A percentile compares a stretch with the other conserved stretches of the same genome.
phyloP scores from a whole-genome alignment of 768 basidiomycete genomes.

The Cyclocybe cylindracea region DNA sequence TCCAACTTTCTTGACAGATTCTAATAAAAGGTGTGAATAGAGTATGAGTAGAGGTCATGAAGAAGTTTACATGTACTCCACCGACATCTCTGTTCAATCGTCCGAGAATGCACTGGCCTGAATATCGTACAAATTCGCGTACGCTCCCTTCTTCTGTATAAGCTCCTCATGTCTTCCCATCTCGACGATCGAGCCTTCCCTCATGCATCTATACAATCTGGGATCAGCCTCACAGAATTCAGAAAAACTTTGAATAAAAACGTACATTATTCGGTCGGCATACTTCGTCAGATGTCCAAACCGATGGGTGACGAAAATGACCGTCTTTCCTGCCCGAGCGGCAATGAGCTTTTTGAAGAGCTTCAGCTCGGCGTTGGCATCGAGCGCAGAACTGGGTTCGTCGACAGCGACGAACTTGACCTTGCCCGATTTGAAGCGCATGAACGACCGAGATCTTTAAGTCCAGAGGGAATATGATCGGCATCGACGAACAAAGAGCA shows the following conservation, averaged over 20 bases:
- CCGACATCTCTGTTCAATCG: no score
- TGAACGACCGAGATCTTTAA: constrained; percentile 33
- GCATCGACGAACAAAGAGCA: no score
- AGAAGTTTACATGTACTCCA: no score
- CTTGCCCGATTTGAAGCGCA: constrained; percentile 34
- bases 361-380: constrained; percentile 50
- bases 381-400: constrained; percentile 57
- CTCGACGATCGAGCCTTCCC: neutral
- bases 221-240: no score
- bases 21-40: no score
- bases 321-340: constrained; percentile 44
- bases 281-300: constrained; percentile 46
- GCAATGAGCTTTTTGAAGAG: constrained; percentile 40
- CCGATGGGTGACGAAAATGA: constrained; percentile 56
- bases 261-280: constrained; percentile 54
- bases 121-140: neutral
- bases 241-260: neutral
- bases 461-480: no score
- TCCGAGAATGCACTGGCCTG: neutral
- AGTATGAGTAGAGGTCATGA: no score
- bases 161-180: neutral
- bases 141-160: neutral
- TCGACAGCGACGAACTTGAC: constrained; percentile 52
- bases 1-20: no score
- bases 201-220: neutral